Evolutionary conservation across 2,329 filamentous ascomycete species (phyloP), one percentile per base, ranked within the genome.

Genomic region (Claviceps quebecensis): DNA sequence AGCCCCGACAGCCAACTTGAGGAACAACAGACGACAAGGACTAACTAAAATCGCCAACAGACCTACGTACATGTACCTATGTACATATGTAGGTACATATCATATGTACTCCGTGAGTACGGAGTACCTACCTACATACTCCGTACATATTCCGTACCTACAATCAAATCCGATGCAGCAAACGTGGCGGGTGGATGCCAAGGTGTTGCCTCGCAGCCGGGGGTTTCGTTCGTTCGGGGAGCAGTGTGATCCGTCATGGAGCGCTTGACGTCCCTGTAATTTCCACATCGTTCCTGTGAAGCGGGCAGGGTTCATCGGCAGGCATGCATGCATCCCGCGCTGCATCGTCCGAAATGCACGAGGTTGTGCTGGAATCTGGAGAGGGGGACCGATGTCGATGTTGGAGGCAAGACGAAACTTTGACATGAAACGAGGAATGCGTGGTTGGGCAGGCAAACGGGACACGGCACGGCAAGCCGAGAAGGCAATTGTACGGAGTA

Each of bases 281-380:
- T 43, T 49, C 47, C 47, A 49, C 47, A 43, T 49, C 11, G 34
- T 41, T 39, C 16, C 8, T 11, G 36, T 43, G 47, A 48, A 48
- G 41, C 47, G 29, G 8, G n/a, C 22, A 34, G 41, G 38, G 47
- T 46, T n/a, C 8, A 29, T 17, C 29, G 29, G 29, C 29, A 34
- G 29, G 29, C 29, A 34, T 34, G 29, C 29, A 34, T 34, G 29
- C 29, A 9, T 34, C 29, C 29, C 29, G 29, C 29, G 29, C 29
- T 34, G 29, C 29, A 34, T 34, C 29, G 29, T 34, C 29, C 29
- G 29, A 11, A 34, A 34, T 34, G 29, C 29, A 34, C 4, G 29
- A 34, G 29, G 29, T 34, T 34, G 9, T 34, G 29, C 29, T 34
- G 29, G 29, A 34, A 11, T 34, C 29, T 34, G 29, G 29, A 34